Base-by-base conservation (phyloP, 306 rosid species). In the barrel medic (Medicago truncatula) region DNA sequence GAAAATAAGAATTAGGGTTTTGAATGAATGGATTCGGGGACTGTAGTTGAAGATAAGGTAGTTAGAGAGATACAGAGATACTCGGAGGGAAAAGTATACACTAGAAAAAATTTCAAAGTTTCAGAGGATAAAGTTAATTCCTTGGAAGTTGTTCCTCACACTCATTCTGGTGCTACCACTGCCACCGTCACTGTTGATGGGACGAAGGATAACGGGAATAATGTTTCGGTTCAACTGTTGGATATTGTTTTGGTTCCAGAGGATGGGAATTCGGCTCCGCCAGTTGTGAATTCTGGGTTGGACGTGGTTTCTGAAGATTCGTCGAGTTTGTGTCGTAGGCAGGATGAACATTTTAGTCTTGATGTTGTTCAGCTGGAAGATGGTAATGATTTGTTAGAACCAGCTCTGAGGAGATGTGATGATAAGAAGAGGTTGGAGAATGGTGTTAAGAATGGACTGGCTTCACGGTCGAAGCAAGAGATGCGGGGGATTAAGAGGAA, bases 21-120 rank as follows among this genome's bases (percentile, higher is more conserved):
- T 84, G 92, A 68, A 90, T 93, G 98, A 79, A 93, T 93, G 98
- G 98, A 94, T 88, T 90, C 98, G 77, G 96, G 83, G 78, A 80
- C 89, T 78, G 61, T 67, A 40, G 38, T 34, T 82, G 94, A 81
- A 79, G 97, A 86, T 62, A 87, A 88, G 70, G 91, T 92, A 38
- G 74, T 75, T 70, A 82, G 75, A 73, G 90, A 88, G 88, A 89
- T 81, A 80, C 85, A 86, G 86, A 83, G 92, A 81, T 86, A 53
- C 78, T 49, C 85, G 18, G 96, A 86, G 81, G 67, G 57, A 62
- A 93, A 90, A 82, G 96, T 93, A 0, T 93, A 93, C 75, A 86
- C 91, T 3, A 84, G 98, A 52, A 93, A 89, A 82, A 79, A 88
- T 5, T 90, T 89, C 70, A 87, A 76, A 78, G 91, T 88, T 67